phyloP scores from a whole-genome alignment of 306 rosid species.

The Astragalus membranaceus region DNA sequence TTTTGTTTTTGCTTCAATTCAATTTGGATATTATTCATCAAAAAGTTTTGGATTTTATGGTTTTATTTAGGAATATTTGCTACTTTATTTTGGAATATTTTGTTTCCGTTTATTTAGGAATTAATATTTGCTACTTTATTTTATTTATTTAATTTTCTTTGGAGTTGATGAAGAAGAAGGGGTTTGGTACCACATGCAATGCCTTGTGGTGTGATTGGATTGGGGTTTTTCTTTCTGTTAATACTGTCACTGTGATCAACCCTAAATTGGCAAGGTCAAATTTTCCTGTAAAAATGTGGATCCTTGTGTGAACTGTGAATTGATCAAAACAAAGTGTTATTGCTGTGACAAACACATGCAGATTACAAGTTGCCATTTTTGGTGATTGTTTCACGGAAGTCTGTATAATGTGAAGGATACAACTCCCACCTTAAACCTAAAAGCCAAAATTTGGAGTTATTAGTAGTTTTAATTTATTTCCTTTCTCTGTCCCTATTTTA shows the following conservation, averaged over 20 bases:
- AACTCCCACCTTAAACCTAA: background rate
- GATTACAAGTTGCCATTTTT: background rate
- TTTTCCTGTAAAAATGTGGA: background rate
- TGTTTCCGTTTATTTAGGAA: background rate
- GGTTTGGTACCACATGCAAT: conserved; percentile 14
- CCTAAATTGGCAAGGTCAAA: background rate
- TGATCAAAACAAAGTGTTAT: background rate
- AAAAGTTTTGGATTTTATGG: background rate
- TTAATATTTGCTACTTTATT: background rate
- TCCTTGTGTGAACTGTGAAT: background rate
- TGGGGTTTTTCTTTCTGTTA: background rate
- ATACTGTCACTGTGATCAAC: background rate
- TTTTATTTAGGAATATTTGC: background rate
- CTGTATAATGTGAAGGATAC: background rate
- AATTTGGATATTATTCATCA: background rate
- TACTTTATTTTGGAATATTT: too few species aligned
- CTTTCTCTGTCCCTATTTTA: background rate
- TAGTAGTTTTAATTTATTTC: background rate
- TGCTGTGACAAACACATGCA: background rate
- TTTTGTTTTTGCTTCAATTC: conserved; percentile 8
- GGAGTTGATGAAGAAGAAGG: background rate
- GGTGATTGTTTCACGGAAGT: background rate
- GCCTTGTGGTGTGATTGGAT: background rate
- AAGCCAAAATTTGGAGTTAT: background rate
- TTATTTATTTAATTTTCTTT: background rate